Evolutionary conservation across 306 rosid species (phyloP), one percentile per base, ranked within the genome.

Genomic region (Vigna angularis): DNA sequence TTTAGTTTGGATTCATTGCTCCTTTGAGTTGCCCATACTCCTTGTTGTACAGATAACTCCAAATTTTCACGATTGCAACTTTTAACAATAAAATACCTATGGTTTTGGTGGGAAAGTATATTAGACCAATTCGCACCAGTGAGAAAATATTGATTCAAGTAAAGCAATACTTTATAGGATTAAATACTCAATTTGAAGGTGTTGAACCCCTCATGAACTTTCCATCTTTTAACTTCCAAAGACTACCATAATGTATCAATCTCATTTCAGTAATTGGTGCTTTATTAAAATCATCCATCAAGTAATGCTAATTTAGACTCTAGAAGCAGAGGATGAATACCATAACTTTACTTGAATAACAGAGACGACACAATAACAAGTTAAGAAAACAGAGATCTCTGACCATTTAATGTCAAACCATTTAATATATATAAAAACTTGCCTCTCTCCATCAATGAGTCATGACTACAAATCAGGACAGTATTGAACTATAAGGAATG

Each of bases 21-120:
- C 75, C 98, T 91, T 87, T 96, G 99, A 83, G 99, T 96, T 82
- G 99, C 99, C 98, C 99, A 96, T 65, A 96, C 96, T 84, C 98
- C 98, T 96, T 96, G 99, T 88, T 93, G 99, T 50, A 96, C 99
- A 76, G 98, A 96, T 74, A 96, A 87, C 89, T 96, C 99, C 97
- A 96, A 88, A 87, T 96, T 96, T 89, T 96, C 99, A 34, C 98
- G 96, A 77, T 96, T 96, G 97, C 99, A 96, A 86, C 99, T 96
- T 87, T 96, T 96, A 87, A 96, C 99, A 88, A 96, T 96, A 84
- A 96, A 96, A 87, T 96, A 96, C 98, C 99, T 96, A 89, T 63
- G 77, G 86, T 86, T 76, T 86, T 82, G 34, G 78, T 77, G 80
- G 75, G 50, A 72, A 94, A 82, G 81, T 81, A 79, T 71, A 80